These are phyloP conservation scores for Cladophialophora yegresii DNA, from an alignment of 2,329 filamentous ascomycete species.

Conservation along the genomic window DNA sequence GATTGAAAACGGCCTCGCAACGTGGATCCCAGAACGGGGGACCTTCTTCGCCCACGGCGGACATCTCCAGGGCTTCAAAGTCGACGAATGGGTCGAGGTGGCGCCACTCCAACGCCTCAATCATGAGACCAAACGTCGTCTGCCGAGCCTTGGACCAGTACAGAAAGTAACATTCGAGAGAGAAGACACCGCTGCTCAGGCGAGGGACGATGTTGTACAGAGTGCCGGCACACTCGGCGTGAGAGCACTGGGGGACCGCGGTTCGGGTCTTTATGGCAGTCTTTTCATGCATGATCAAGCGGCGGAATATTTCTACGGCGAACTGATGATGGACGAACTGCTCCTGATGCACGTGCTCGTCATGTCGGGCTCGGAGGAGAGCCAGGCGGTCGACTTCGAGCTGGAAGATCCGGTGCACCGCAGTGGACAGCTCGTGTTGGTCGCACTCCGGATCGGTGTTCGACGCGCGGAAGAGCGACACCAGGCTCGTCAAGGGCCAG, in stretches of 20 bases:
- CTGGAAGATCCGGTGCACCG: neutral
- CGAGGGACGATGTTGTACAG: neutral
- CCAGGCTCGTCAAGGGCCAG: neutral
- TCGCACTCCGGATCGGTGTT: neutral
- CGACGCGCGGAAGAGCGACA: neutral
- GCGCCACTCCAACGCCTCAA: neutral
- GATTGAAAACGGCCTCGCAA: neutral
- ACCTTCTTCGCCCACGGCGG: neutral
- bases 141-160: neutral
- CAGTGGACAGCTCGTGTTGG: neutral
- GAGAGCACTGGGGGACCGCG: neutral
- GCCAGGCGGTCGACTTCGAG: neutral
- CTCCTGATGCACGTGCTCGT: neutral
- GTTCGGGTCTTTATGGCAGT: neutral
- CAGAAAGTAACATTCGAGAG: neutral
- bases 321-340: neutral
- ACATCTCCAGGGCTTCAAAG: neutral
- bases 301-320: neutral
- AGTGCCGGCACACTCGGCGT: neutral
- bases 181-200: neutral
- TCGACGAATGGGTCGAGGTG: neutral
- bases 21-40: neutral
- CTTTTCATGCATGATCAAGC: neutral
- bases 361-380: neutral
- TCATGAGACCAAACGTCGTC: neutral